Evolutionary conservation across 2,329 filamentous ascomycete genomes (phyloP).

Genomic region (Penicillium brasilianum): DNA sequence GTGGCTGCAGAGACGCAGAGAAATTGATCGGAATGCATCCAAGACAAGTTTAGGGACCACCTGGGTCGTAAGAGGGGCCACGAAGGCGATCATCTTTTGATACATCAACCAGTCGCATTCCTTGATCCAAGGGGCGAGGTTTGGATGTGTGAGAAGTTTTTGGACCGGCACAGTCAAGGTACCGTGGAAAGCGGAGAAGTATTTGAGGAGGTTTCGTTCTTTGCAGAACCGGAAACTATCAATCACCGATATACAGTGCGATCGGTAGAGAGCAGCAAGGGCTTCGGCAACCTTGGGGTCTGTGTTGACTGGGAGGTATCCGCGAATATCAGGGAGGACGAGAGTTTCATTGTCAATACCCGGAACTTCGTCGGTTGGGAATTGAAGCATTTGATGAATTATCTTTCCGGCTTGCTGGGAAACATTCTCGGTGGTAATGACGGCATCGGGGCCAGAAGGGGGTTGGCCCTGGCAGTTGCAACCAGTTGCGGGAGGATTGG

Average conservation of each 20-base stretch:
- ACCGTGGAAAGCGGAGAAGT: conserved; percentile 93
- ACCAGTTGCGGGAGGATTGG: conserved; percentile 25
- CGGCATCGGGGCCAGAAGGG: conserved; percentile 35
- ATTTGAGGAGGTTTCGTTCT: conserved; percentile 93
- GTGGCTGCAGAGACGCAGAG: conserved; percentile 77
- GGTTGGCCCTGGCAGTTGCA: conserved; percentile 40
- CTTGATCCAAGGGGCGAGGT: conserved; percentile 88
- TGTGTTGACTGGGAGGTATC: conserved; percentile 78
- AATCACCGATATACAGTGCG: conserved; percentile 92
- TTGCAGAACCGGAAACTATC: conserved; percentile 96
- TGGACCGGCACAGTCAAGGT: conserved; percentile 96
- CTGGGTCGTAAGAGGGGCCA: conserved; percentile 86
- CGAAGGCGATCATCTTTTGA: conserved; percentile 93
- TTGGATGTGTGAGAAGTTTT: conserved; percentile 82
- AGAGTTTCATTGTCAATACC: conserved; percentile 71
- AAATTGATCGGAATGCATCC: conserved; percentile 85
- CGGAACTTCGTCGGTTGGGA: conserved; percentile 40
- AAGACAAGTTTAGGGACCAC: conserved; percentile 87
- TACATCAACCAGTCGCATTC: conserved; percentile 96
- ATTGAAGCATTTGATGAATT: conserved; percentile 48
- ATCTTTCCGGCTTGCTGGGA: conserved; percentile 44
- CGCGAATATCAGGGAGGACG: conserved; percentile 81
- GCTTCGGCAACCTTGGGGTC: conserved; percentile 87
- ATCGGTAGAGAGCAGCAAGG: conserved; percentile 84
- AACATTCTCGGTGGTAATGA: conserved; percentile 45